Percentiles rank a stretch among this genome's conserved stretches.
Evolutionary conservation across 768 basidiomycete species (phyloP).

Genomic region (Cyathus striatus): DNA sequence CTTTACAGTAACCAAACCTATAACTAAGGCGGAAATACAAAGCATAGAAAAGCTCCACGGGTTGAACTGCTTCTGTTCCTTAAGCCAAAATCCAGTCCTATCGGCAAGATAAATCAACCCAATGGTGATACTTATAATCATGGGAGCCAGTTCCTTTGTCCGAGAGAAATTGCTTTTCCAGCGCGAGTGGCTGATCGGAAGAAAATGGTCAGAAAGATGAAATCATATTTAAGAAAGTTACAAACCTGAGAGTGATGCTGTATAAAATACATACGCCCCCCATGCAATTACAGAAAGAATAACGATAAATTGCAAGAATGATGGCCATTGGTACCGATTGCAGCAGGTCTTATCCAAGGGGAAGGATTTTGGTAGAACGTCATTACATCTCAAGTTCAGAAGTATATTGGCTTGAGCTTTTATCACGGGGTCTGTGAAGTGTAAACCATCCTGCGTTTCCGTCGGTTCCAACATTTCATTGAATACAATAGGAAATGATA

Average conservation of each 20-base stretch:
- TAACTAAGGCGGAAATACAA: constrained; percentile 42
- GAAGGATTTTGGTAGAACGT: constrained; percentile 52
- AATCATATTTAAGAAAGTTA: not conserved
- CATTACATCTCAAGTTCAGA: constrained; percentile 79
- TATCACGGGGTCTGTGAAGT: constrained; percentile 62
- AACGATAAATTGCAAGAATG: constrained; percentile 48
- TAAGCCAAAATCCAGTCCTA: constrained; percentile 81
- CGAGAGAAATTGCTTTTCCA: not conserved
- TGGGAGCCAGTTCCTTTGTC: constrained; percentile 28
- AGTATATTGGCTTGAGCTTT: constrained; percentile 72
- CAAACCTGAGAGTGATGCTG: constrained; percentile 14
- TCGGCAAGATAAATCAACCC: constrained; percentile 76
- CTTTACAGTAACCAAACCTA: constrained; percentile 63
- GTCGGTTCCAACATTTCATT: constrained; percentile 73
- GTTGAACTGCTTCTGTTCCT: constrained; percentile 84
- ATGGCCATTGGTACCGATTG: constrained; percentile 66
- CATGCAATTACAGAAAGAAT: constrained; percentile 40
- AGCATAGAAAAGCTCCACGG: constrained; percentile 62
- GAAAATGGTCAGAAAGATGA: not conserved
- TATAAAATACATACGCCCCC: constrained; percentile 45
- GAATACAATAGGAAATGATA: constrained; percentile 72
- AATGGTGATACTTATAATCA: constrained; percentile 63
- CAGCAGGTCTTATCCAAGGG: constrained; percentile 81
- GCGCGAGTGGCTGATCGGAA: not conserved
- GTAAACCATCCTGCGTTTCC: constrained; percentile 81